Evolutionary conservation across 164 flowering plant genomes (phyloP).

Genomic region (Vitis riparia): DNA sequence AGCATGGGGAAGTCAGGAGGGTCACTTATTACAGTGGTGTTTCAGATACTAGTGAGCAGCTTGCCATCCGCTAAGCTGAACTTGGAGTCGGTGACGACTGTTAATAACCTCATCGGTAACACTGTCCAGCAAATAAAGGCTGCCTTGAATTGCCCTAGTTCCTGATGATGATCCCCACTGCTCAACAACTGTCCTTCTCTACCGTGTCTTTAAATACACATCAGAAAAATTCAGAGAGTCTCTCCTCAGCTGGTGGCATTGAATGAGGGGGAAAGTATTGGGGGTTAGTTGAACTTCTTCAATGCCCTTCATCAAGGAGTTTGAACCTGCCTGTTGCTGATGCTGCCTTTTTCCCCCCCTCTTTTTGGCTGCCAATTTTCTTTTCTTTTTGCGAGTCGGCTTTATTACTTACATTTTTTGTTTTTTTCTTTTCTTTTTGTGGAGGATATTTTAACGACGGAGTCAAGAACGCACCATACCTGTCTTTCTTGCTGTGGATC

Average conservation of each 20-base stretch:
- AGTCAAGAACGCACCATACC: slow-evolving; percentile 91
- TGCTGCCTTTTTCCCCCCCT: slow-evolving; percentile 5
- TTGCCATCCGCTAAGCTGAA: slow-evolving; percentile 65
- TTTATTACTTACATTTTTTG: not conserved
- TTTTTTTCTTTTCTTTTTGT: slow-evolving; percentile 8
- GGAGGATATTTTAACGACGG: slow-evolving; percentile 24
- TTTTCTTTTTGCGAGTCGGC: not conserved
- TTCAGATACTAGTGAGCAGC: slow-evolving; percentile 78
- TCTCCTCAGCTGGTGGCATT: slow-evolving; percentile 20
- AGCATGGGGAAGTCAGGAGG: slow-evolving; percentile 38
- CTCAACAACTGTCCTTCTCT: slow-evolving; percentile 20
- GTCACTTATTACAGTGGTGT: slow-evolving; percentile 77
- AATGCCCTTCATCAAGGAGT: slow-evolving; percentile 53
- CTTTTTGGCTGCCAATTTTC: slow-evolving; percentile 4
- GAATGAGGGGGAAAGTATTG: slow-evolving; percentile 18
- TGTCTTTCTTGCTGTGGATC: slow-evolving; percentile 16
- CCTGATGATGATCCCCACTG: slow-evolving; percentile 22
- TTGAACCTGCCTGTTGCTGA: slow-evolving; percentile 23
- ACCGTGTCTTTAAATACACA: slow-evolving; percentile 31
- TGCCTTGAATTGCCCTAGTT: slow-evolving; percentile 58
- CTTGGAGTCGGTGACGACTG: slow-evolving; percentile 71
- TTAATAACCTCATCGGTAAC: slow-evolving; percentile 72
- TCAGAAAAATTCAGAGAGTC: slow-evolving; percentile 28
- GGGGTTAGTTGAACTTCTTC: slow-evolving; percentile 46
- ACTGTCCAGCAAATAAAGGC: slow-evolving; percentile 80